Evolutionary conservation across 164 flowering plant genomes (phyloP).

Genomic region (Dillenia suffruticosa): DNA sequence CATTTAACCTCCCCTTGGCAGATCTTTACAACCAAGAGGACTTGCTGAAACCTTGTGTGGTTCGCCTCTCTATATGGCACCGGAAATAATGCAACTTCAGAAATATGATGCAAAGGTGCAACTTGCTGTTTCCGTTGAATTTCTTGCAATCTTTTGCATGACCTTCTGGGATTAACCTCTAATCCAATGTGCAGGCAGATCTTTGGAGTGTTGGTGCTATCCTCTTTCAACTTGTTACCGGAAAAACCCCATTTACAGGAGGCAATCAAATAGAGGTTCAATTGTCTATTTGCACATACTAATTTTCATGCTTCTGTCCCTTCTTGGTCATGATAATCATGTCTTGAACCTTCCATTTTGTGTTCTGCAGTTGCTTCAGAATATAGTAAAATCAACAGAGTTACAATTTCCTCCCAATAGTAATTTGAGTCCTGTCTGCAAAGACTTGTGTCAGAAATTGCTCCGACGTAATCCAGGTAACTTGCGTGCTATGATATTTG

Average conservation of each 20-base stretch:
- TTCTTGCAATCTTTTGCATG: background rate
- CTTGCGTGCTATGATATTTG: too few relatives aligned
- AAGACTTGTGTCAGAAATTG: constrained; percentile 85
- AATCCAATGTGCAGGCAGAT: constrained; percentile 80
- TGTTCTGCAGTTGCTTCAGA: constrained; percentile 78
- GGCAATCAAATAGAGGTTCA: constrained; percentile 82
- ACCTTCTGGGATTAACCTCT: constrained; percentile 20
- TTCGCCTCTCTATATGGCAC: constrained; percentile 99
- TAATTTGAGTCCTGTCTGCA: constrained; percentile 68
- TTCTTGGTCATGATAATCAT: background rate
- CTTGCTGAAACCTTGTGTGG: constrained; percentile 99
- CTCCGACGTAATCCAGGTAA: constrained; percentile 93
- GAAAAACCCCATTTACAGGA: constrained; percentile 91
- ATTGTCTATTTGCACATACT: too few relatives aligned
- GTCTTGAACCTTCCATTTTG: constrained; percentile 3
- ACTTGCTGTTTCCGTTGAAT: constrained; percentile 1
- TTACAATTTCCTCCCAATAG: constrained; percentile 69
- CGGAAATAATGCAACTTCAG: constrained; percentile 97
- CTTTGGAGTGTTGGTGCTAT: constrained; percentile 99
- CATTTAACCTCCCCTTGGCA: constrained; percentile 23
- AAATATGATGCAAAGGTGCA: constrained; percentile 99
- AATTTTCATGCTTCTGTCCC: too few relatives aligned
- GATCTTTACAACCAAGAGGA: constrained; percentile 88
- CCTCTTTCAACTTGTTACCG: constrained; percentile 90
- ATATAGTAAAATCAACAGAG: constrained; percentile 78